Base-by-base conservation (phyloP, 2,329 filamentous ascomycete genomes). In the Trichoderma hamatum region DNA sequence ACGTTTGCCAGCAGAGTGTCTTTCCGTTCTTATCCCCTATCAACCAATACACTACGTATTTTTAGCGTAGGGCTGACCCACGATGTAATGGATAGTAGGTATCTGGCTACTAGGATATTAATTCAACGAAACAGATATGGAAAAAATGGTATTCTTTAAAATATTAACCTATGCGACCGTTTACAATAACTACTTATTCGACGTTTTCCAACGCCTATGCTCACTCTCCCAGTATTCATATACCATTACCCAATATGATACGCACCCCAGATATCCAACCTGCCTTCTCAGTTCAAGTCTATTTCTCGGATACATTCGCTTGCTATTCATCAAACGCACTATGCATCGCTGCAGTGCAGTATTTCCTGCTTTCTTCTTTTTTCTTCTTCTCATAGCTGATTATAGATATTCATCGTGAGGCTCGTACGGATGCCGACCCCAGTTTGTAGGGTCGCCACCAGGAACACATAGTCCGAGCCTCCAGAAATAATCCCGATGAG, bases 401-500 rank as follows among this genome's bases (percentile, higher is more conserved):
- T 19, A 55, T 5, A 62, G 16, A 7, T 62, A 16, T 39, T 68
- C 49, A 32, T 69, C 64, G 21, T 49, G 64, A 36, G 39, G 39
- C 36, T 58, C 51, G 49, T 68, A 84, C 69, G 76, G 79, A 56
- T 84, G 82, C 71, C 85, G 81, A 21, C 84, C 87, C 90, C 90
- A 92, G 73, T 92, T 86, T 56, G 83, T 82, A 3, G 90, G 89
- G 76, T 91, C 90, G 14, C 92, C 92, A 14, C 91, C 91, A 0
- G 95, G 94, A 2, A 97, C 84, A 80, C 96, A 99, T 36, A 98
- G 82, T 0, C 96, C 96, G 65, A 99, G 80, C 68, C 96, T 86
- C 92, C 93, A 97, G 80, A 99, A 98, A 79, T 99, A 99, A 81
- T 99, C 96, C 49, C 96, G 84, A 81, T 99, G 96, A 1, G 94